Evolutionary conservation across 305 asterid species (phyloP).

Genomic region (Fraxinus velutina): DNA sequence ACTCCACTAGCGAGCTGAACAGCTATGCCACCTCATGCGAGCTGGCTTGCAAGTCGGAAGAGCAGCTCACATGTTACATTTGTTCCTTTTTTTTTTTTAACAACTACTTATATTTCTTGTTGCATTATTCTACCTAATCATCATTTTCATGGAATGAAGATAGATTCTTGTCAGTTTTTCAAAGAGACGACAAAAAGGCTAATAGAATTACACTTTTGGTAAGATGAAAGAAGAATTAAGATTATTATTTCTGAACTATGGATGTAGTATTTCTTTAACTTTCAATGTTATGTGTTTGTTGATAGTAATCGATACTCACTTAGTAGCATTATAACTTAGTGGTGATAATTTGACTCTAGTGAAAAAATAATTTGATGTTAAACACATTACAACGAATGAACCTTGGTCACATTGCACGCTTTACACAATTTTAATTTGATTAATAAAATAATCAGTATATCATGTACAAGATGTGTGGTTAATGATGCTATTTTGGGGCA

Average conservation of each 20-base stretch:
- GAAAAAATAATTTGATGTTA: background rate
- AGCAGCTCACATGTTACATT: background rate
- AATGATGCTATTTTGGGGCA: background rate
- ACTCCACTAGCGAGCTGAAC: background rate
- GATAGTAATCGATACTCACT: background rate
- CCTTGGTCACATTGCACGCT: background rate
- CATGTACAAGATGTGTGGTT: background rate
- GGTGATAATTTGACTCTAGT: background rate
- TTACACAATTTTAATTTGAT: background rate
- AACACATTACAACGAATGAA: background rate
- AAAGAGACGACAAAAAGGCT: background rate
- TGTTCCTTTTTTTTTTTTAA: too few relatives aligned
- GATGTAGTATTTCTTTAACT: background rate
- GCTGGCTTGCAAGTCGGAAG: background rate
- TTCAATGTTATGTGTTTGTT: background rate
- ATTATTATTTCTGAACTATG: too few relatives aligned
- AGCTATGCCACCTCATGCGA: background rate
- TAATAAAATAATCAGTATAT: background rate
- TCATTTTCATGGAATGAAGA: background rate
- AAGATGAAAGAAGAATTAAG: background rate
- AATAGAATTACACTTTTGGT: background rate
- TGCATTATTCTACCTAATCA: background rate
- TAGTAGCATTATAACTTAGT: background rate
- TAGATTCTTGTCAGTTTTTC: background rate
- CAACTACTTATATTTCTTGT: background rate